phyloP scores from a whole-genome alignment of 1,139 yeast genomes.

The Yamadazyma kanchanaburiensis region DNA sequence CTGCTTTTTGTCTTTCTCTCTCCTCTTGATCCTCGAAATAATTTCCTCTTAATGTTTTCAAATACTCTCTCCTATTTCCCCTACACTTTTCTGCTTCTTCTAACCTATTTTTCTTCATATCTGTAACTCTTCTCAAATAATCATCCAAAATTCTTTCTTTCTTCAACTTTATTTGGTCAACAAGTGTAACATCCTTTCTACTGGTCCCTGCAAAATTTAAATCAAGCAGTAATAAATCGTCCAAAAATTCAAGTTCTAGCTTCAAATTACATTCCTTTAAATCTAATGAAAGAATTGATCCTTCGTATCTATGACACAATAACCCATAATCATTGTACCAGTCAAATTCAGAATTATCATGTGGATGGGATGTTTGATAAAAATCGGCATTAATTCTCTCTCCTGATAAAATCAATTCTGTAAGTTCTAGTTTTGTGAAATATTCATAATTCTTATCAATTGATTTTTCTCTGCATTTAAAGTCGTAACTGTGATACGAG shows the following conservation, averaged over 20 bases:
- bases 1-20: too few relatives aligned
- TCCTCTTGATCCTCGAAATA: too few relatives aligned
- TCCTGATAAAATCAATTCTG: conserved; percentile 9
- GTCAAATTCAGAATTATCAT: conserved; percentile 7
- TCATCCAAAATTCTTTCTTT: too few relatives aligned
- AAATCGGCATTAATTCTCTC: conserved; percentile 9
- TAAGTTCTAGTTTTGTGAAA: conserved; percentile 11
- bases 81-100: too few relatives aligned
- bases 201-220: background rate
- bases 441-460: conserved; percentile 7
- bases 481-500: background rate
- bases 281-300: conserved; percentile 12
- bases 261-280: conserved; percentile 10
- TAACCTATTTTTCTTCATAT: too few relatives aligned
- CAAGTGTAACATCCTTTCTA: too few relatives aligned
- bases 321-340: conserved; percentile 17
- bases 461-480: conserved; percentile 4
- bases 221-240: conserved; percentile 4
- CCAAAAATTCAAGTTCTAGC: conserved; percentile 13
- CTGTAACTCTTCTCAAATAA: too few relatives aligned
- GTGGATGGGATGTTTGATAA: background rate
- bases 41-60: too few relatives aligned
- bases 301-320: conserved; percentile 12
- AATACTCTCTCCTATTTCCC: too few relatives aligned
- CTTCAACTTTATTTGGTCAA: too few relatives aligned